Conservation (phyloP, 2,329 filamentous ascomycete genomes). For the Arthroderma sp. region DNA sequence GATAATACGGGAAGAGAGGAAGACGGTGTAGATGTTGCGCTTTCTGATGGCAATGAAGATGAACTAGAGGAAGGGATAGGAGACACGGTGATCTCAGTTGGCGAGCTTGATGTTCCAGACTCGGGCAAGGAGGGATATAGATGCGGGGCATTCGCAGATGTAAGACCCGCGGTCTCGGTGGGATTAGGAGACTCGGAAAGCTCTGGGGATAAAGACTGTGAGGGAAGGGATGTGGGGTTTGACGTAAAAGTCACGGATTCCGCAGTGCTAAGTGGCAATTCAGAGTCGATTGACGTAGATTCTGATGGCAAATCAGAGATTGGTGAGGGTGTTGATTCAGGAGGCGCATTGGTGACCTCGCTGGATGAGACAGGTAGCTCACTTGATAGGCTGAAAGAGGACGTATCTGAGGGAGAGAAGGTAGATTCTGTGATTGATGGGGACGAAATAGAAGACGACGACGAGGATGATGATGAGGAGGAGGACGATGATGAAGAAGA, state of each 20-base stretch:
- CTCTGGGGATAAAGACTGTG: background rate
- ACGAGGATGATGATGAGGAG: background rate
- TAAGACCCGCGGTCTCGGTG: background rate
- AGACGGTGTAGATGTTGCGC: no score
- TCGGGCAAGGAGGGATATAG: background rate
- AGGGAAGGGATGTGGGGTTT: background rate
- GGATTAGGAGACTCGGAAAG: conserved; percentile 1
- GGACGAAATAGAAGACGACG: background rate
- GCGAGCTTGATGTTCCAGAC: no score
- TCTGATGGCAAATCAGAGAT: background rate
- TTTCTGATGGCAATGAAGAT: no score
- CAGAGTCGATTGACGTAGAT: background rate
- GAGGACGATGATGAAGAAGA: background rate
- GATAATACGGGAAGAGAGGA: no score
- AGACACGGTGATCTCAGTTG: no score
- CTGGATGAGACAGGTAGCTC: no score
- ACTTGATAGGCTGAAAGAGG: background rate
- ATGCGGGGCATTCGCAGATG: background rate
- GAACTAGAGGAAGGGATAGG: no score
- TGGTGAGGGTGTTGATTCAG: background rate
- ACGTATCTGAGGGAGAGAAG: background rate
- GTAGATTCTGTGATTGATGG: background rate
- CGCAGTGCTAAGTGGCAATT: background rate
- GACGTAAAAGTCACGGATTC: background rate
- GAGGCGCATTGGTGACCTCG: background rate